A percentile compares a stretch with the other conserved stretches of the same genome.
These are phyloP conservation scores for Jackrogersella multiformis DNA, from an alignment of 495 filamentous ascomycete species.

Conservation along the genomic window DNA sequence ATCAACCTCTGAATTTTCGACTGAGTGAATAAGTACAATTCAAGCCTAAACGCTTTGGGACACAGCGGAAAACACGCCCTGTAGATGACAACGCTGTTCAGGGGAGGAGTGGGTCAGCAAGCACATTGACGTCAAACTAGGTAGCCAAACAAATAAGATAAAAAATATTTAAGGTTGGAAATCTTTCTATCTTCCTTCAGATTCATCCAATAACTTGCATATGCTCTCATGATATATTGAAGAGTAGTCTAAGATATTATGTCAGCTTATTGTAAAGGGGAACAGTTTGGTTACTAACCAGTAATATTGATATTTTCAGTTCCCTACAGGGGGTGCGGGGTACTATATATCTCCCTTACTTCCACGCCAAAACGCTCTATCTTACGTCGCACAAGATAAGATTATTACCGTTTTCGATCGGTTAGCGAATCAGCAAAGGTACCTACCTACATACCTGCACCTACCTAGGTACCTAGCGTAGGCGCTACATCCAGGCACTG, in stretches of 20 bases:
- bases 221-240: too few relatives aligned
- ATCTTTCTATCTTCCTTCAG: not conserved
- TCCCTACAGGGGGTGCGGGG: too few relatives aligned
- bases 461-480: too few relatives aligned
- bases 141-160: conserved; percentile 8
- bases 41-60: not conserved
- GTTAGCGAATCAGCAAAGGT: not conserved
- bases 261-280: too few relatives aligned
- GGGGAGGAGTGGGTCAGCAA: not conserved
- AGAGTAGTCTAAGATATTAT: too few relatives aligned
- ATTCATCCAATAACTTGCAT: not conserved
- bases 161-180: not conserved
- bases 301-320: too few relatives aligned
- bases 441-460: too few relatives aligned
- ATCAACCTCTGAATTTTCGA: too few relatives aligned
- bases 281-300: too few relatives aligned
- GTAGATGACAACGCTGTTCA: not conserved
- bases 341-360: not conserved
- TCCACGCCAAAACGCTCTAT: not conserved
- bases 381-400: not conserved
- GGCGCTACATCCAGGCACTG: too few relatives aligned
- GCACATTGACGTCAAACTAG: not conserved
- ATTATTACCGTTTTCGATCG: not conserved
- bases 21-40: not conserved
- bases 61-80: not conserved